These are phyloP conservation scores for Paraconiothyrium sp. DNA, from an alignment of 2,329 filamentous ascomycete species.

Conservation along the genomic window DNA sequence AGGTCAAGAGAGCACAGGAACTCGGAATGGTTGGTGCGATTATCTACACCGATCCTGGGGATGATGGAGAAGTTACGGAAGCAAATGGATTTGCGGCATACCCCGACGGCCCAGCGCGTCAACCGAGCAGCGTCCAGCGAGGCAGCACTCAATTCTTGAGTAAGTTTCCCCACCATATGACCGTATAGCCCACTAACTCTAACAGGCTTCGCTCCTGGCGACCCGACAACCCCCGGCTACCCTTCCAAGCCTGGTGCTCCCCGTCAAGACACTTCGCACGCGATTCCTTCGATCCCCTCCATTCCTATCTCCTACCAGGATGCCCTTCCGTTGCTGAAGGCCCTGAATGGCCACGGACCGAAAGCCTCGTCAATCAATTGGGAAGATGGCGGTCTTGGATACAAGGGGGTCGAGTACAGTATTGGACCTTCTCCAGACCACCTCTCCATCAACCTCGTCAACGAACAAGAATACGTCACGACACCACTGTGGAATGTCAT, in stretches of 20 bases:
- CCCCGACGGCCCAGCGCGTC: conserved; percentile 84
- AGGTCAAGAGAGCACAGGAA: conserved; percentile 91
- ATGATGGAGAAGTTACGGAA: conserved; percentile 84
- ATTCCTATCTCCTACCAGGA: conserved; percentile 90
- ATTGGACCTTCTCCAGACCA: conserved; percentile 81
- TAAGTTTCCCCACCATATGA: conserved; percentile 30
- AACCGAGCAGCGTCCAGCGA: conserved; percentile 89
- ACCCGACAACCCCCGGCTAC: conserved; percentile 94
- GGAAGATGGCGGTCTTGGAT: conserved; percentile 75
- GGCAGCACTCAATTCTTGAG: conserved; percentile 76
- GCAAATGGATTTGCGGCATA: conserved; percentile 82
- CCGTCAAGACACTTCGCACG: conserved; percentile 73
- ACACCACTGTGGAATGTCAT: conserved; percentile 77
- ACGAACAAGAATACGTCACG: conserved; percentile 60
- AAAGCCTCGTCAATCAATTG: conserved; percentile 80
- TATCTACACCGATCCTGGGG: conserved; percentile 88
- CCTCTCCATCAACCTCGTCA: conserved; percentile 62
- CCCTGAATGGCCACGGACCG: conserved; percentile 88
- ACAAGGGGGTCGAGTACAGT: conserved; percentile 85
- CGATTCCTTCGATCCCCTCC: conserved; percentile 86
- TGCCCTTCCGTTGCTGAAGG: conserved; percentile 85
- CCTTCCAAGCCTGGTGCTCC: conserved; percentile 90
- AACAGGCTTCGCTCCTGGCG: conserved; percentile 67
- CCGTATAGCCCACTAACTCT: conserved; percentile 21
- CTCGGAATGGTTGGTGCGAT: conserved; percentile 87